These are phyloP conservation scores for Chalaropsis ovoidea DNA, from an alignment of 2,329 filamentous ascomycete genomes.

Conservation along the genomic window DNA sequence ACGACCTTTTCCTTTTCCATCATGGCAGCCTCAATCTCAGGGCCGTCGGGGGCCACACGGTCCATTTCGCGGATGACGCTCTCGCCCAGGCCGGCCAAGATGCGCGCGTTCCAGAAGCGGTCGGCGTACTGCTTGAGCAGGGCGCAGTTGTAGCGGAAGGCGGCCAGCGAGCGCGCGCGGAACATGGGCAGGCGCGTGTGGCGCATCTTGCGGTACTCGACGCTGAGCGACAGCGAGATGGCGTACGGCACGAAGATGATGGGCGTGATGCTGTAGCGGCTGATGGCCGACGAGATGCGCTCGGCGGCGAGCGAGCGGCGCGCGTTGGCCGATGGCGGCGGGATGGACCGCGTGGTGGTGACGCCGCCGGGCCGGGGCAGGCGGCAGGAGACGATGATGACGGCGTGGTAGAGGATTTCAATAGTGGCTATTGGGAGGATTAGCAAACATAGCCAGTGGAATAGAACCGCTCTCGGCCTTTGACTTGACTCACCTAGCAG, in stretches of 20 bases:
- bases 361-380: conserved; percentile 37
- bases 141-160: conserved; percentile 46
- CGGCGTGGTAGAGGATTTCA: conserved; percentile 54
- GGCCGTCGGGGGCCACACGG: conserved; percentile 41
- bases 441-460: not conserved
- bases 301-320: conserved; percentile 49
- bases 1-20: not conserved
- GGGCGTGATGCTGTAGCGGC: conserved; percentile 42
- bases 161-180: conserved; percentile 43
- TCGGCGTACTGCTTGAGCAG: conserved; percentile 45
- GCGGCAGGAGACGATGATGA: conserved; percentile 54
- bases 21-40: conserved; percentile 32
- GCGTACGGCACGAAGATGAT: conserved; percentile 53
- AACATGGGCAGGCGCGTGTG: conserved; percentile 51
- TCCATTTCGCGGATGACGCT: conserved; percentile 48
- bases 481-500: conserved; percentile 38
- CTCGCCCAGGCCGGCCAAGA: conserved; percentile 47
- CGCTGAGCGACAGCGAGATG: conserved; percentile 50
- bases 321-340: conserved; percentile 43
- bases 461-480: not conserved
- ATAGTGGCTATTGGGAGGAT: conserved; percentile 41
- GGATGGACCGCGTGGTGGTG: conserved; percentile 37
- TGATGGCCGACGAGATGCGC: conserved; percentile 46
- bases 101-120: conserved; percentile 48
- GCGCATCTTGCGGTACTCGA: conserved; percentile 55